Percentiles rank a stretch among this genome's conserved stretches.
These are phyloP conservation scores for Penicillium paneum DNA, from an alignment of 2,329 filamentous ascomycete species.

Conservation along the genomic window DNA sequence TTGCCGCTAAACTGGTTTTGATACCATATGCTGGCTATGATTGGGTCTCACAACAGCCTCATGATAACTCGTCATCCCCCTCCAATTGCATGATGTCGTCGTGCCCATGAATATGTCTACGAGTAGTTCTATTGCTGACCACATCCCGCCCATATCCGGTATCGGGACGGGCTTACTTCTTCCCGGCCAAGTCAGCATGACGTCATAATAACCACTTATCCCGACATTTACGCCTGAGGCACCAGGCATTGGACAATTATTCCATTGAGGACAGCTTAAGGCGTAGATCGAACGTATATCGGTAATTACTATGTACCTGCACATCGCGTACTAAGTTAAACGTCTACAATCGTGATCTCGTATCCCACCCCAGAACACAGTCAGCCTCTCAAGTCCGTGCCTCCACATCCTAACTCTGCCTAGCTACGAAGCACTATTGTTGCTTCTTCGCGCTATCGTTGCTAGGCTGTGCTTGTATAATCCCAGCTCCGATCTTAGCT, in stretches of 20 bases:
- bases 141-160: not conserved
- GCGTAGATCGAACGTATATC: not conserved
- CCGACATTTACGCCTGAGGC: not conserved
- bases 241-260: not conserved
- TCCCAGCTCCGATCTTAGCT: constrained; percentile 38
- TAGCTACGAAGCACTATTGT: constrained; percentile 22
- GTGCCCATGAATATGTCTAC: not conserved
- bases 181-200: not conserved
- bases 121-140: not conserved
- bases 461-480: constrained; percentile 37
- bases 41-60: not conserved
- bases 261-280: not conserved
- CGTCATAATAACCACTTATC: not conserved
- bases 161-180: not conserved
- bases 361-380: not conserved
- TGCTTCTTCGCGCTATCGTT: constrained; percentile 34
- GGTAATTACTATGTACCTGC: not conserved
- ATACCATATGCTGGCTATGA: not conserved
- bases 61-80: not conserved
- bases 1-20: not conserved
- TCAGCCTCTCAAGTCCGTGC: not conserved
- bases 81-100: not conserved
- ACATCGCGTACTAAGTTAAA: not conserved
- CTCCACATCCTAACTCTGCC: not conserved
- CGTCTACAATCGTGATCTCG: not conserved